These are phyloP conservation scores for Didymella exigua DNA, from an alignment of 2,329 filamentous ascomycete genomes.

Conservation along the genomic window DNA sequence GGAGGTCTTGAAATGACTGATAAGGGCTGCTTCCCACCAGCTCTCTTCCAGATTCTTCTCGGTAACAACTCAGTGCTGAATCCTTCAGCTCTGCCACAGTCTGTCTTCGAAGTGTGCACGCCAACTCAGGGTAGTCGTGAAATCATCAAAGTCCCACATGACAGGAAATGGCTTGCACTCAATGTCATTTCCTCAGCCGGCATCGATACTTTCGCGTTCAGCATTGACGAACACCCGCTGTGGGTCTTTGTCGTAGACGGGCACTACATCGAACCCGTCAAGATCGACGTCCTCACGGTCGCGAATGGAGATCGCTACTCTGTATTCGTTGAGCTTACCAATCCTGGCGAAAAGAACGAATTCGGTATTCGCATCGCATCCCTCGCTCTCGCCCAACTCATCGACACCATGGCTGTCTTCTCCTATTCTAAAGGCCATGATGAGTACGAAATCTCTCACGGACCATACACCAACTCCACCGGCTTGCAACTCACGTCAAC, in stretches of 20 bases:
- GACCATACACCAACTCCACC: constrained; percentile 6
- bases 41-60: constrained; percentile 50
- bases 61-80: constrained; percentile 9
- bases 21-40: constrained; percentile 52
- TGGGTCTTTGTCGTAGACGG: constrained; percentile 63
- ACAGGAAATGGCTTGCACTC: constrained; percentile 58
- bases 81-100: constrained; percentile 17
- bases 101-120: constrained; percentile 50
- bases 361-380: constrained; percentile 63
- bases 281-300: constrained; percentile 55
- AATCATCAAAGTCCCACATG: constrained; percentile 49
- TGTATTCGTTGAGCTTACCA: constrained; percentile 55
- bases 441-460: constrained; percentile 9
- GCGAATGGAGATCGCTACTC: constrained; percentile 62
- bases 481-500: constrained; percentile 12
- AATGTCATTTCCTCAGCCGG: constrained; percentile 61
- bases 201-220: constrained; percentile 54
- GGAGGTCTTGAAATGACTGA: constrained; percentile 47
- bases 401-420: constrained; percentile 56
- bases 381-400: constrained; percentile 58
- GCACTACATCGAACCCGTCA: constrained; percentile 59
- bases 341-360: constrained; percentile 47
- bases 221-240: constrained; percentile 61
- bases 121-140: constrained; percentile 54
- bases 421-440: constrained; percentile 51